Percentiles rank a stretch among this genome's conserved stretches.
Conservation (phyloP, 805 yeast genomes). For the Lachancea sp. region DNA sequence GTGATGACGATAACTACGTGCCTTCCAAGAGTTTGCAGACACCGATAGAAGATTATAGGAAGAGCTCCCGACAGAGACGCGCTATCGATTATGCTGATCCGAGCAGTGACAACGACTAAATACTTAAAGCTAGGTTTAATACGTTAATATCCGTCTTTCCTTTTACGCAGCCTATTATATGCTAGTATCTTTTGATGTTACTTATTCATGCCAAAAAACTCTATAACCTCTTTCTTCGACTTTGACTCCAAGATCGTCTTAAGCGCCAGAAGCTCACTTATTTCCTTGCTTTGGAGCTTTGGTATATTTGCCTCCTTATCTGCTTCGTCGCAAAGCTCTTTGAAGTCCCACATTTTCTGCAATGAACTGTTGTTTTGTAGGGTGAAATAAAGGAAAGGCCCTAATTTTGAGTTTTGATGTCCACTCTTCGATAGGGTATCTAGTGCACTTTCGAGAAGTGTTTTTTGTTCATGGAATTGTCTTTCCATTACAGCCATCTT, state of each 20-base stretch:
- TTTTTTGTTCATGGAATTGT: conserved; percentile 30
- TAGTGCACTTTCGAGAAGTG: conserved; percentile 30
- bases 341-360: conserved; percentile 38
- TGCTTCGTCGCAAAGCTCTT: conserved; percentile 43
- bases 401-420: conserved; percentile 15
- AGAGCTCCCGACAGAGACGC: conserved; percentile 35
- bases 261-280: conserved; percentile 47
- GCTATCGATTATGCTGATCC: conserved; percentile 33
- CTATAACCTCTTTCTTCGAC: conserved; percentile 59
- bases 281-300: conserved; percentile 34
- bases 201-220: conserved; percentile 41
- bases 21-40: conserved; percentile 6
- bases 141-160: background rate
- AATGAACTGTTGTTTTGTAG: conserved; percentile 31
- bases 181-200: background rate
- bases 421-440: conserved; percentile 23
- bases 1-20: conserved; percentile 3
- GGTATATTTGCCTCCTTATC: conserved; percentile 19
- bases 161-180: background rate
- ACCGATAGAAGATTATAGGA: conserved; percentile 30
- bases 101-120: conserved; percentile 24
- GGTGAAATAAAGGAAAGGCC: conserved; percentile 32
- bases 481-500: conserved; percentile 38
- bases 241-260: conserved; percentile 58
- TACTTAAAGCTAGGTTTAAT: background rate